These are phyloP conservation scores for Candida chauliodis DNA, from an alignment of 805 yeast genomes.

Conservation along the genomic window DNA sequence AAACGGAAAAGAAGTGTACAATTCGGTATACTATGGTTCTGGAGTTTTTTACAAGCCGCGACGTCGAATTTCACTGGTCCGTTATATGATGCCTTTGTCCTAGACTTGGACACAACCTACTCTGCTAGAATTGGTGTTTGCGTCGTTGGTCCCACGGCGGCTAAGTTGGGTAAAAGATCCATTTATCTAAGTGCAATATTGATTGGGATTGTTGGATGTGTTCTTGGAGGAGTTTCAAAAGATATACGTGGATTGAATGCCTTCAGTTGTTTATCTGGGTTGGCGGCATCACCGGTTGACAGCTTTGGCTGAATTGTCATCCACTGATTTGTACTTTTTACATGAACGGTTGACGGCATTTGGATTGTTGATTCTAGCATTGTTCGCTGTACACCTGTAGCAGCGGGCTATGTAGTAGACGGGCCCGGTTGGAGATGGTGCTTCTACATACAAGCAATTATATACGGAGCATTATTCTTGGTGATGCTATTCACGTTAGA, in stretches of 20 bases:
- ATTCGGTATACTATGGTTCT: constrained; percentile 24
- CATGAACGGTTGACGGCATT: constrained; percentile 38
- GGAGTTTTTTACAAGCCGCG: constrained; percentile 23
- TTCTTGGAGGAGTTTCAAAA: constrained; percentile 24
- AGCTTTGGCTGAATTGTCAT: constrained; percentile 45
- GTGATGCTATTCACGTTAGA: constrained; percentile 37
- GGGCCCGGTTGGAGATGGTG: constrained; percentile 42
- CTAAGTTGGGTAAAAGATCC: constrained; percentile 27
- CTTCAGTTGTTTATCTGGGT: constrained; percentile 22
- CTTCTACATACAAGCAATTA: constrained; percentile 21
- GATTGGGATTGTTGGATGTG: constrained; percentile 19
- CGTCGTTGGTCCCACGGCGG: constrained; percentile 27
- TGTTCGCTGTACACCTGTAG: constrained; percentile 46
- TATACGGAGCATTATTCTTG: constrained; percentile 31
- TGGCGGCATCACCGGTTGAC: constrained; percentile 40
- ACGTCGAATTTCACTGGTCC: constrained; percentile 27
- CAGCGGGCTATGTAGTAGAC: constrained; percentile 41
- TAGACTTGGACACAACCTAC: constrained; percentile 21
- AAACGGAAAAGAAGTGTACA: constrained; percentile 26
- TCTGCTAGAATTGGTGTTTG: constrained; percentile 29
- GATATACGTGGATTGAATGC: constrained; percentile 19
- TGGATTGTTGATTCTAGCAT: constrained; percentile 33
- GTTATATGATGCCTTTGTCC: constrained; percentile 24
- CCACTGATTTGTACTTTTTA: constrained; percentile 43
- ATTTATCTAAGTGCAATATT: constrained; percentile 27